Base-by-base conservation (phyloP, 1,139 yeast genomes). In the Blastobotrys aristatus region DNA sequence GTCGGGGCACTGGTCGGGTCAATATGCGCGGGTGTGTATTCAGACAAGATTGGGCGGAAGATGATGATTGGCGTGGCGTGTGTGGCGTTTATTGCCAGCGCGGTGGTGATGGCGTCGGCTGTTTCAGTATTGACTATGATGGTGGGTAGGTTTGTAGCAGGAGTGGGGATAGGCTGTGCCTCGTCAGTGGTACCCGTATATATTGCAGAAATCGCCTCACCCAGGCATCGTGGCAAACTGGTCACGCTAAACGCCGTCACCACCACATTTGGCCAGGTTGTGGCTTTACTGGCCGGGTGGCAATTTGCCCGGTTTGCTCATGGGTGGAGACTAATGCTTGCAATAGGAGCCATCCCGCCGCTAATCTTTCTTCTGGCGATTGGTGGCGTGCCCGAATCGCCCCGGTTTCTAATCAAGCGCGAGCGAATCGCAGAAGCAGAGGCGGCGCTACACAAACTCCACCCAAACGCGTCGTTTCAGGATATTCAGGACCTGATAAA, bases 321-420 rank as follows among this genome's bases (percentile, higher is more conserved):
- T 2, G 69, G 73, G 13, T 74, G 78, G 78, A 62, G 78, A 48
- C 56, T 61, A 30, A 64, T 74, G 56, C 66, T 74, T 40, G 65
- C 67, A 2, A 18, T 71, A 4, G 67, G 75, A 11, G 68, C 68
- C 0, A 24, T 72, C 1, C 77, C 77, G 1, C 72, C 77, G 2
- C 21, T 66, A 2, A 4, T 69, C 10, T 70, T 72, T 44, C 53
- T 73, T 5, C 37, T 64, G 3, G 47, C 63, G 11, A 60, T 72
- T 21, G 68, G 66, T 40, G 68, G 73, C 50, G 69, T 79, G 21
- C 84, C 85, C 1, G 85, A 80, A 57, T 74, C 82, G 2, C 85
- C 85, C 1, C 66, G 84, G 47, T 79, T 72, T 71, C 64, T 77
- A 32, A 67, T 77, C 10, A 62, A 71, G 16, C 65, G 66, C 26